Base-by-base conservation (phyloP, 139 green algal genomes). In the Chlorella sp. region DNA sequence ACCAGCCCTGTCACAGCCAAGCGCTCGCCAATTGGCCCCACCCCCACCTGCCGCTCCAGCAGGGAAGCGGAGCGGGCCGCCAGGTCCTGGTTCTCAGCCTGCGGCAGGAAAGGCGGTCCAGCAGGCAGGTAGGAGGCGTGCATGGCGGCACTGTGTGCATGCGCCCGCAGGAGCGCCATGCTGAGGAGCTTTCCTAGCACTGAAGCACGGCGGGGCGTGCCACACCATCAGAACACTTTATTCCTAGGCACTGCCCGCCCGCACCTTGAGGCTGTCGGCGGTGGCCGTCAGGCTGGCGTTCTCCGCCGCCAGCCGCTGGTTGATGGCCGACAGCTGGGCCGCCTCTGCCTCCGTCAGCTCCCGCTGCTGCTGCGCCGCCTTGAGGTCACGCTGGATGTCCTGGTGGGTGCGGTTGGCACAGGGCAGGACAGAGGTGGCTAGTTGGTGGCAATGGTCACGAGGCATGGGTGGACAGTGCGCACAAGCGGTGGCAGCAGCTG, bases 301-400 rank as follows among this genome's bases (percentile, higher is more conserved):
- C 24, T 76, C 73, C 0, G 44, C 34, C 3, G 56, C 20, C 82
- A 87, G 73, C 58, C 44, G 46, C 73, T 40, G 26, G 82, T 85
- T 86, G 41, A 88, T 34, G 76, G 51, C 75, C 43, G 75, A 32
- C 67, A 90, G 78, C 70, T 83, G 67, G 44, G 83, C 76, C n/a
- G 67, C 62, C 48, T 90, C 87, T 28, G 26, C 34, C 30, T 77
- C 68, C 1, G 73, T 86, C 74, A 88, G 68, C 41, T 90, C 77
- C 3, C 87, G 65, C 54, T 80, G 67, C 40, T 73, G 34, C 76
- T 86, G 74, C 1, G 76, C 40, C 3, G 64, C 7, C 22, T 75
- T 54, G 19, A 90, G 85, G 51, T 90, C 87, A 14, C 76, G 54
- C 43, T 88, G 87, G 22, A 88, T 70, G 32, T 82, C 73, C 85